Base-by-base conservation (phyloP, 257 asterid genomes). In the Handroanthus guayacan region DNA sequence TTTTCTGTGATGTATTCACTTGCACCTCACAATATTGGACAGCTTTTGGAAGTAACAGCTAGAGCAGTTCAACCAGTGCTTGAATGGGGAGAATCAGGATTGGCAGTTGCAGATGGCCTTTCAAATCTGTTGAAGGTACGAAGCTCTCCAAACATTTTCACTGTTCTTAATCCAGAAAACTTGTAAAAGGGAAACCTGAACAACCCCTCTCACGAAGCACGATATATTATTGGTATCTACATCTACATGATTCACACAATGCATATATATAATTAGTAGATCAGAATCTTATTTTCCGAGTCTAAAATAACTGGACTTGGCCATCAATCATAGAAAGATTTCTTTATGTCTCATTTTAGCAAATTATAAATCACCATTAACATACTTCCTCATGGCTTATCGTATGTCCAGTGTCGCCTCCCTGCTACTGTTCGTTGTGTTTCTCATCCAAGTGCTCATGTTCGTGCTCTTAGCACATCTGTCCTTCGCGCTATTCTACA, bases 1-100 rank as follows among this genome's bases (percentile, higher is more conserved):
- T 44, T 76, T 31, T 67, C 37, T 9, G 47, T 4, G 34, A 12
- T 71, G 25, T 58, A 79, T 44, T 80, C n/a, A 75, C 83, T 65
- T 38, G 36, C 65, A 69, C 12, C 66, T 76, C 69, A 16, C 60
- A 82, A 58, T 68, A 58, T 82, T 64, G 58, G 41, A 45, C 84
- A 95, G 99, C 91, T 95, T 54, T 83, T 95, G 84, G 99, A 95
- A 89, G 98, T 87, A 67, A 92, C 98, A 13, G 99, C 99, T 14
- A 84, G 98, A 83, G 97, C 98, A 67, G 88, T 92, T 83, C 94
- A 91, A 82, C 97, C 90, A 8, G 94, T 91, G 76, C 93, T 95
- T 25, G 88, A 86, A 86, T 89, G 97, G 98, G 99, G 99, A 77
- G 97, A 91, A 80, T 91, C 99, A 38, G 99, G 99, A 75, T 75